These are phyloP conservation scores for Linnemannia elongata DNA, from an alignment of 192 early-diverging fungal species.

Conservation along the genomic window DNA sequence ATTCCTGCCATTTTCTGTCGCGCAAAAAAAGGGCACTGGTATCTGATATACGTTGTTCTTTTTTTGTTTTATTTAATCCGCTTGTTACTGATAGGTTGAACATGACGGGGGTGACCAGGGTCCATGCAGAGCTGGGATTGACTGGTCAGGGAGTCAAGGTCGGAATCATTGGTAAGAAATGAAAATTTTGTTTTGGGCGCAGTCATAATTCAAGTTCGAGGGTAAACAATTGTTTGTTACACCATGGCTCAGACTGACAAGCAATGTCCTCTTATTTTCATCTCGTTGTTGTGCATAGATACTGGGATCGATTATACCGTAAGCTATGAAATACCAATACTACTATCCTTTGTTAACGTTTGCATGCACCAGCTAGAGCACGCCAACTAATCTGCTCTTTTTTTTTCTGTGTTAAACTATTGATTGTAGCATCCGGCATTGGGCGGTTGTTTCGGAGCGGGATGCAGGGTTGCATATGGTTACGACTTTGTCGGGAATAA, in stretches of 20 bases:
- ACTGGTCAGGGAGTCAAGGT: conserved; percentile 52
- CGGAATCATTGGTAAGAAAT: conserved; percentile 61
- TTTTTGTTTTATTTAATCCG: background rate
- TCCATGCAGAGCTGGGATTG: conserved; percentile 44
- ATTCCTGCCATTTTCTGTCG: too few species aligned
- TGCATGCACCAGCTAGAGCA: too few species aligned
- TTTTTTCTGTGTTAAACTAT: background rate
- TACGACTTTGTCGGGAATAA: conserved; percentile 70
- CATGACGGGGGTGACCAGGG: conserved; percentile 55
- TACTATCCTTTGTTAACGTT: too few species aligned
- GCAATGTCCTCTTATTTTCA: background rate
- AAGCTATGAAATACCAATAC: background rate
- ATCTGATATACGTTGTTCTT: background rate
- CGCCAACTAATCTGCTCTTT: background rate
- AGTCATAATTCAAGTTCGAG: background rate
- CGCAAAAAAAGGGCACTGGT: background rate
- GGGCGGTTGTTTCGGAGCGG: conserved; percentile 71
- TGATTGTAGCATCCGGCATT: conserved; percentile 66
- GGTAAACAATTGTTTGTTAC: too few species aligned
- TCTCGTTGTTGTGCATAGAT: conserved; percentile 13
- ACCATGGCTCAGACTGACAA: too few species aligned
- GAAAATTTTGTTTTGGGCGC: background rate
- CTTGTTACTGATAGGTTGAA: conserved; percentile 25
- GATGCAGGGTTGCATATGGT: conserved; percentile 69
- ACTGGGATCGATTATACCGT: conserved; percentile 60